Evolutionary conservation across 2,329 filamentous ascomycete genomes (phyloP).

Genomic region (Paracoccidioides brasiliensis): DNA sequence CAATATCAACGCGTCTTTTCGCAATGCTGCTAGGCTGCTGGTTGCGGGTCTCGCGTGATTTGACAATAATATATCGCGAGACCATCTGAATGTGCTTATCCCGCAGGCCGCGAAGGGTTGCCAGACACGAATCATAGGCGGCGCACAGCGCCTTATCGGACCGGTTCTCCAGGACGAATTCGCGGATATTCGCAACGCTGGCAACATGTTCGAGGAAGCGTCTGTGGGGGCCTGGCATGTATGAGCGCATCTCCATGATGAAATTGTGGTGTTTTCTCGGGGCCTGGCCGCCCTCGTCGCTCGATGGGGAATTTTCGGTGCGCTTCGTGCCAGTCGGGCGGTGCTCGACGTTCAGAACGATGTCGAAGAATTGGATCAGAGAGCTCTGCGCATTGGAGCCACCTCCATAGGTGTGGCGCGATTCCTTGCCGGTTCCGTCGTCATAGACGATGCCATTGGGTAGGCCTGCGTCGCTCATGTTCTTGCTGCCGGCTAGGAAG

Average conservation of each 20-base stretch:
- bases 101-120: constrained; percentile 62
- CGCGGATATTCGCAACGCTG: constrained; percentile 70
- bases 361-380: constrained; percentile 92
- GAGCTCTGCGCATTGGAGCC: constrained; percentile 97
- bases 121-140: constrained; percentile 83
- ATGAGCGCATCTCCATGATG: constrained; percentile 89
- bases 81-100: constrained; percentile 97
- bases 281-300: constrained; percentile 23
- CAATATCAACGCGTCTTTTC: constrained; percentile 24
- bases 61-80: constrained; percentile 85
- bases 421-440: constrained; percentile 52
- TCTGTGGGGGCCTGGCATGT: constrained; percentile 91
- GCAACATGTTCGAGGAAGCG: constrained; percentile 74
- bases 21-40: constrained; percentile 40
- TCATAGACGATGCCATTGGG: constrained; percentile 82
- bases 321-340: constrained; percentile 64
- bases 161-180: constrained; percentile 56
- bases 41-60: constrained; percentile 57
- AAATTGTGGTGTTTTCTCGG: constrained; percentile 63
- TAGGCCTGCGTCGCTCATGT: constrained; percentile 88
- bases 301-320: constrained; percentile 2
- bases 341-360: constrained; percentile 79
- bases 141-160: constrained; percentile 55
- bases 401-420: constrained; percentile 75
- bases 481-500: constrained; percentile 90